Conservation (phyloP, 1,284 basidiomycete species). For the Sanghuangporus weigelae region DNA sequence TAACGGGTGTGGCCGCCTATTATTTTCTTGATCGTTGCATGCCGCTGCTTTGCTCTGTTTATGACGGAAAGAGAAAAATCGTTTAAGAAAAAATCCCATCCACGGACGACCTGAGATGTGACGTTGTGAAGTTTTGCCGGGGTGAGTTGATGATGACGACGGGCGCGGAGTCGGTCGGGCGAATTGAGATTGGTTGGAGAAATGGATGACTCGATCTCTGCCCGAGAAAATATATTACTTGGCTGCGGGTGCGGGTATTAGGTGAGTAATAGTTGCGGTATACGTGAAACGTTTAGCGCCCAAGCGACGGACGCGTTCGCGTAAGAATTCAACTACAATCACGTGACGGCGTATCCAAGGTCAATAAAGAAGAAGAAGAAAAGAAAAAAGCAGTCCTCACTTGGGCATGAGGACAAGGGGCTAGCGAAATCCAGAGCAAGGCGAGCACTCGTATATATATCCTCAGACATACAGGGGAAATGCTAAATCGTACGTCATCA, state of each 20-base stretch:
- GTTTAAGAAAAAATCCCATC: slow-evolving; percentile 64
- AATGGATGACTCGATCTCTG: neutral
- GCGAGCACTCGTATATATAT: neutral
- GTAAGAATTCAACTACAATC: neutral
- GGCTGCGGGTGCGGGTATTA: neutral
- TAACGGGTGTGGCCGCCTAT: neutral
- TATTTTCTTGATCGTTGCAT: neutral
- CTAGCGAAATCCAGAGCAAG: neutral
- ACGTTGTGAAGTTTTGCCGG: neutral
- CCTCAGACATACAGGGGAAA: neutral
- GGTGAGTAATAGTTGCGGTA: neutral
- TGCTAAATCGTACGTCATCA: neutral
- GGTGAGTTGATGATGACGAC: neutral
- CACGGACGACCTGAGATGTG: neutral
- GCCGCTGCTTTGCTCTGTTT: slow-evolving; percentile 39
- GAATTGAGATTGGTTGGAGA: neutral
- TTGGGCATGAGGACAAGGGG: neutral
- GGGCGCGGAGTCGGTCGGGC: neutral
- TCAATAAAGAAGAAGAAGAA: neutral
- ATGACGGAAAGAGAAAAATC: slow-evolving; percentile 62
- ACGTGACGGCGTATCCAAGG: neutral
- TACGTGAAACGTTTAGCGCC: neutral
- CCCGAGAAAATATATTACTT: neutral
- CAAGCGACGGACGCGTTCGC: neutral
- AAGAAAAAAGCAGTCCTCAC: neutral